Conservation (phyloP, 2,329 filamentous ascomycete species). For the Alternaria sp. region DNA sequence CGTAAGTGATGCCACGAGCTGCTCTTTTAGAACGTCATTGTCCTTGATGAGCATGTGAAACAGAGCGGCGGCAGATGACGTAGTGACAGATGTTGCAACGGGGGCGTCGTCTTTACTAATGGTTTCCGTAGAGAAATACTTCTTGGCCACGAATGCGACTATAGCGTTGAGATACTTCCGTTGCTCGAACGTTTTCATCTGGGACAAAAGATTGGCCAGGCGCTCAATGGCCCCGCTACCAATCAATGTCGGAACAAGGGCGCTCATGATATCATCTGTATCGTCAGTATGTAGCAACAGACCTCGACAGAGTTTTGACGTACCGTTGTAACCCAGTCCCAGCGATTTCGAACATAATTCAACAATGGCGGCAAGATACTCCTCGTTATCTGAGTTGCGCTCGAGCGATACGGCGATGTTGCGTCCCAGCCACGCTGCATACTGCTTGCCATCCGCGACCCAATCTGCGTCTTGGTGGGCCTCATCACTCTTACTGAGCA, state of each 20-base stretch:
- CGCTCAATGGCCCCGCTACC: constrained; percentile 9
- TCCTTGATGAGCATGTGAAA: constrained; percentile 30
- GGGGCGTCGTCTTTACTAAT: constrained; percentile 18
- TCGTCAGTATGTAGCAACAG: not conserved
- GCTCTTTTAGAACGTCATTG: constrained; percentile 40
- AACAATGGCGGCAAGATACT: constrained; percentile 40
- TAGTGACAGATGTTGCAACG: constrained; percentile 18
- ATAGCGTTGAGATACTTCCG: constrained; percentile 50
- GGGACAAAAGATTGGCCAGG: constrained; percentile 49
- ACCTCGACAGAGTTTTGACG: not conserved
- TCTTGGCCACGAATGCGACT: constrained; percentile 32
- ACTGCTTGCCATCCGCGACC: constrained; percentile 69
- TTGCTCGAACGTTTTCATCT: constrained; percentile 58
- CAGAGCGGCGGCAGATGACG: constrained; percentile 36
- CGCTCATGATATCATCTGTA: constrained; percentile 30
- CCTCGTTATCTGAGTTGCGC: constrained; percentile 40
- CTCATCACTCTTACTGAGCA: constrained; percentile 48
- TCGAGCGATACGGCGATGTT: constrained; percentile 64
- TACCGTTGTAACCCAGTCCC: constrained; percentile 73
- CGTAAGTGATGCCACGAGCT: constrained; percentile 44
- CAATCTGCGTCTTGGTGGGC: constrained; percentile 54
- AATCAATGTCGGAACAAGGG: constrained; percentile 25
- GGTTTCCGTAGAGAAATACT: constrained; percentile 20
- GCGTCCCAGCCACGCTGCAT: constrained; percentile 73
- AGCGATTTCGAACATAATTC: constrained; percentile 65